Evolutionary conservation across 2,329 filamentous ascomycete species (phyloP), one percentile per base, ranked within the genome.

Genomic region (Aureobasidium sp.): DNA sequence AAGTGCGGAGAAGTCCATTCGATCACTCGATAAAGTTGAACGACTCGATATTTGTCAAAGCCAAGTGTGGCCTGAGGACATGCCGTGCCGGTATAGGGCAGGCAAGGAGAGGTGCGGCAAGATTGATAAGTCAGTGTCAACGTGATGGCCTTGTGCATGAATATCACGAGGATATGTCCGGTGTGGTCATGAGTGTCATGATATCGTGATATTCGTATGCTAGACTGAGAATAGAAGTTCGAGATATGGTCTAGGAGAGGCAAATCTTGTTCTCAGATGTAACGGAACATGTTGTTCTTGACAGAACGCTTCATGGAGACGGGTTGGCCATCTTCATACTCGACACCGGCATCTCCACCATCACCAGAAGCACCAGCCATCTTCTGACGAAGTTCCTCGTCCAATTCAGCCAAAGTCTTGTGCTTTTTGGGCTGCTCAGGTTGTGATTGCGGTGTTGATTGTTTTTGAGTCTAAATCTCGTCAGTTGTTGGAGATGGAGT

Each of bases 271-370:
- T 8, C 7, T 78, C 72, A 89, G 27, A 93, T 93, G 67, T 91
- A 87, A 20, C 91, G 82, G 75, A 94, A 94, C 91, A 94, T 94
- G 71, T 94, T 94, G 61, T 90, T 88, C 75, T 86, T 90, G 15
- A 95, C 92, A 42, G 90, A 86, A 58, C 91, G 82, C 79, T 93
- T 94, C 85, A 95, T 90, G 0, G 90, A 84, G 8, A 88, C 88
- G 0, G 92, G 88, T 75, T 90, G 86, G 0, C 93, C 93, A 71
- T 93, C 86, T 76, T 95, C 92, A 67, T 92, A 91, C 76, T 94
- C 92, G 6, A 95, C 80, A 1, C 92, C 93, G 3, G 91, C 83
- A 31, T 86, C 87, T 11, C 93, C 92, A 11, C 67, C 67, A 48
- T 90, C 91, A 0, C 92, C 92, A 0, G 90, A 85, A 36, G 91